phyloP scores from a whole-genome alignment of 2,329 filamentous ascomycete species.

The Pseudonectria buxi region DNA sequence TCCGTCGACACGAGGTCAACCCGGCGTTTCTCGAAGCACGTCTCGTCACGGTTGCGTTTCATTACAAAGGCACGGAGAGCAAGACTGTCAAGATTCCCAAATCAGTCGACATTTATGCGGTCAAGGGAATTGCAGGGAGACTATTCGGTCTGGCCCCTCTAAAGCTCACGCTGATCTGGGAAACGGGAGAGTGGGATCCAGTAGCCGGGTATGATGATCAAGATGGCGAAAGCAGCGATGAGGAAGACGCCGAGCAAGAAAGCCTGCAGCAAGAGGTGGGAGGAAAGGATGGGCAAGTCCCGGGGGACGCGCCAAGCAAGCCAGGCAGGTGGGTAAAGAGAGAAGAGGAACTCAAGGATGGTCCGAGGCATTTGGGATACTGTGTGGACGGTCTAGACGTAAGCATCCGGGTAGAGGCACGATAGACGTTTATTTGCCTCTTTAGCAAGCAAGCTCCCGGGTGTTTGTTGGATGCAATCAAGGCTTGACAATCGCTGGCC shows the following conservation, averaged over 20 bases:
- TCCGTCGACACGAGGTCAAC: conserved; percentile 53
- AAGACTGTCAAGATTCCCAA: conserved; percentile 56
- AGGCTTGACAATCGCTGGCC: too few species aligned
- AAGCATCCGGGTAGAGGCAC: conserved; percentile 60
- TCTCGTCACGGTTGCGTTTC: conserved; percentile 59
- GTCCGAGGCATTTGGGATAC: conserved; percentile 75
- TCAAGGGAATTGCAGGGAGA: conserved; percentile 70
- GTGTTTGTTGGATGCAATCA: conserved; percentile 3
- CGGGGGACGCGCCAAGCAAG: conserved; percentile 21
- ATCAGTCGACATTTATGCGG: conserved; percentile 70
- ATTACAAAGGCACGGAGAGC: conserved; percentile 17
- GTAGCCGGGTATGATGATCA: conserved; percentile 56
- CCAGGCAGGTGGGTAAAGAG: conserved; percentile 63
- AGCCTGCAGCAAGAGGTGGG: conserved; percentile 13
- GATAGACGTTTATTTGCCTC: conserved; percentile 11
- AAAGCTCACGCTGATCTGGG: conserved; percentile 66
- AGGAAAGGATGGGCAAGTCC: conserved; percentile 15
- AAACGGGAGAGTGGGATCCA: conserved; percentile 87
- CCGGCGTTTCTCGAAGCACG: conserved; percentile 78
- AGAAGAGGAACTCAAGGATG: conserved; percentile 72
- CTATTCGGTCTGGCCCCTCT: conserved; percentile 62
- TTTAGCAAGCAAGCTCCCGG: too few species aligned
- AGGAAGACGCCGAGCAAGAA: conserved; percentile 38
- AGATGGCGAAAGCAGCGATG: conserved; percentile 48
- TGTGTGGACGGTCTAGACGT: conserved; percentile 71